phyloP scores from a whole-genome alignment of 768 basidiomycete genomes.

The Mycena alexandri region DNA sequence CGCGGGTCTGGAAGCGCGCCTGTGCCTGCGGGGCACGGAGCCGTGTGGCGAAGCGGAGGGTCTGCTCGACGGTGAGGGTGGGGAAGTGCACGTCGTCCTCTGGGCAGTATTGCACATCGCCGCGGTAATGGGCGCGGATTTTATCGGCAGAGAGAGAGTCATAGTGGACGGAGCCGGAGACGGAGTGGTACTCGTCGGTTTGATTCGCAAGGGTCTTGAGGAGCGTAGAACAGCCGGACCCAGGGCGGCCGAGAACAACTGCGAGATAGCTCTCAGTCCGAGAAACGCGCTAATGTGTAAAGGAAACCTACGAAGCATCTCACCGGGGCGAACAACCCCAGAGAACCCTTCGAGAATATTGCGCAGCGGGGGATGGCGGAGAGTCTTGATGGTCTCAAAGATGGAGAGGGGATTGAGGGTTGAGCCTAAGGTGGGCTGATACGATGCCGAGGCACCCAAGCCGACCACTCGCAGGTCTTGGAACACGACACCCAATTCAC shows the following conservation, averaged over 20 bases:
- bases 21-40: slow-evolving; percentile 70
- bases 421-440: slow-evolving; percentile 66
- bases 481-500: slow-evolving; percentile 66
- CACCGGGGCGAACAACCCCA: slow-evolving; percentile 74
- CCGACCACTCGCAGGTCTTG: slow-evolving; percentile 66
- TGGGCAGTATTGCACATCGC: slow-evolving; percentile 85
- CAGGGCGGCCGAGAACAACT: slow-evolving; percentile 90
- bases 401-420: slow-evolving; percentile 61
- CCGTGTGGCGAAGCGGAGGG: slow-evolving; percentile 76
- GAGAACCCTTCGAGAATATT: slow-evolving; percentile 75
- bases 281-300: neutral
- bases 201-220: slow-evolving; percentile 87
- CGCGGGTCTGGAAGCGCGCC: slow-evolving; percentile 60
- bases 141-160: slow-evolving; percentile 79
- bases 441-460: slow-evolving; percentile 55
- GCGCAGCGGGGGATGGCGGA: slow-evolving; percentile 72
- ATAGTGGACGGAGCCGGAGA: slow-evolving; percentile 81
- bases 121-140: slow-evolving; percentile 74
- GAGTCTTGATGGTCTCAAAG: slow-evolving; percentile 55
- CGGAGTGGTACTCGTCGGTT: slow-evolving; percentile 72
- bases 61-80: slow-evolving; percentile 84
- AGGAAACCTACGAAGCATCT: slow-evolving; percentile 77
- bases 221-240: slow-evolving; percentile 87
- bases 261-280: slow-evolving; percentile 3
- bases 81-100: slow-evolving; percentile 92